Percentiles rank a stretch among this genome's conserved stretches.
phyloP scores from a whole-genome alignment of 768 basidiomycete genomes.

The Xerocomus spinulosus region DNA sequence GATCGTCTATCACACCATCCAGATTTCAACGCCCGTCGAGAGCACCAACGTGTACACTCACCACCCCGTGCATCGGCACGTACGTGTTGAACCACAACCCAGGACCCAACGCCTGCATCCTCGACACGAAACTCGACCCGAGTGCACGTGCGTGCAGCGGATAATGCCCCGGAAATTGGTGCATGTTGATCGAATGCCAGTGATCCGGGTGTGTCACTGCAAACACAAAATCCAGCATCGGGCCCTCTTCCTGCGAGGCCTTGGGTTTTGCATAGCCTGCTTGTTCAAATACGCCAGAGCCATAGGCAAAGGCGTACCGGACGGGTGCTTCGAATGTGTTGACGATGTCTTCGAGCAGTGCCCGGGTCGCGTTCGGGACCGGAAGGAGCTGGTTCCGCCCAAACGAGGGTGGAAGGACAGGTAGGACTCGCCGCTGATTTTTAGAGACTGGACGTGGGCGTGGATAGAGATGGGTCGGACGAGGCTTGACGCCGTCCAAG shows the following conservation, averaged over 20 bases:
- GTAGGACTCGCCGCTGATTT: conserved; percentile 35
- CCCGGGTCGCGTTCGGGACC: conserved; percentile 74
- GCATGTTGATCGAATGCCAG: conserved; percentile 95
- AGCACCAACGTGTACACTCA: no score
- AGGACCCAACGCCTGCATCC: conserved; percentile 69
- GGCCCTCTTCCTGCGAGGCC: conserved; percentile 31
- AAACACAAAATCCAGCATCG: conserved; percentile 96
- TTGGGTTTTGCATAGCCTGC: conserved; percentile 53
- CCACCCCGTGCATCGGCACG: conserved; percentile 77
- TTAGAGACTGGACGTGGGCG: conserved; percentile 35
- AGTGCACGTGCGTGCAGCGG: conserved; percentile 80
- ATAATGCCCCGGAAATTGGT: conserved; percentile 88
- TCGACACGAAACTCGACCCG: conserved; percentile 79
- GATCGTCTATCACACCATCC: conserved; percentile 53
- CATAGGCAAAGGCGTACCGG: conserved; percentile 96
- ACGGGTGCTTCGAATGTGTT: conserved; percentile 83
- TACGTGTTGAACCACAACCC: conserved; percentile 97
- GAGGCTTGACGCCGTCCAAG: conserved; percentile 26
- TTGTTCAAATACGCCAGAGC: conserved; percentile 93
- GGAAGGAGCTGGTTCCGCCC: conserved; percentile 79
- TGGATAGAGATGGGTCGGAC: conserved; percentile 38
- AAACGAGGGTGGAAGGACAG: conserved; percentile 63
- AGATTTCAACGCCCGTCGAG: no score
- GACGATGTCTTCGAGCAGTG: conserved; percentile 77
- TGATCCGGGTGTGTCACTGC: conserved; percentile 90